Conservation (phyloP, 768 basidiomycete genomes). For the Xerocomellus chrysenteron region DNA sequence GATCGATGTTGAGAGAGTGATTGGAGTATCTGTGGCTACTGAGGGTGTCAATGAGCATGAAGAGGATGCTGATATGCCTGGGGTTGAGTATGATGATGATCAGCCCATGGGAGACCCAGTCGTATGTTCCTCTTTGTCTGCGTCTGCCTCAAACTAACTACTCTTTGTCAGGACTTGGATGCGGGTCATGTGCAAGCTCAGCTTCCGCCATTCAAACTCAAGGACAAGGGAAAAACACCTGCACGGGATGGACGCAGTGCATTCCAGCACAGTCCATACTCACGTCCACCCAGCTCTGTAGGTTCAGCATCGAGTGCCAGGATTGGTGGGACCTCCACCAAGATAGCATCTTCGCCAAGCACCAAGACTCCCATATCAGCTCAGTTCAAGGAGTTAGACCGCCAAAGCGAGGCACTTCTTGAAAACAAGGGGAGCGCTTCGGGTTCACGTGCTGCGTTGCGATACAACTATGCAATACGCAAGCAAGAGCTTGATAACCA, state of each 20-base stretch:
- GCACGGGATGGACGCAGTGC: neutral
- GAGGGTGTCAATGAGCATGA: too few relatives aligned
- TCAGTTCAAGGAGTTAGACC: neutral
- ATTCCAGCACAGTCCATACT: neutral
- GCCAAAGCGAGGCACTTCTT: neutral
- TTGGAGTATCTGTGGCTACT: too few relatives aligned
- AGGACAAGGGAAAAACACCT: neutral
- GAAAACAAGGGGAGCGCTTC: too few relatives aligned
- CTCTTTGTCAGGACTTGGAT: neutral
- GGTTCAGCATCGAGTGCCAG: neutral
- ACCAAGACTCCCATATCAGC: neutral
- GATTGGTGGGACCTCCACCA: neutral
- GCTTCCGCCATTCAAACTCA: neutral
- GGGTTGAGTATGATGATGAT: too few relatives aligned
- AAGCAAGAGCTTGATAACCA: constrained; percentile 3
- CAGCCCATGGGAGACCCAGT: too few relatives aligned
- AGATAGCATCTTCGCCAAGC: too few relatives aligned
- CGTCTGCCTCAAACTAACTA: neutral
- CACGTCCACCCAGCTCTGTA: neutral
- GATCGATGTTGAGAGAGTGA: too few relatives aligned
- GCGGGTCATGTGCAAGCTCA: neutral
- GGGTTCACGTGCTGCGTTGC: neutral
- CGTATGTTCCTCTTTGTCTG: neutral
- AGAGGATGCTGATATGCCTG: too few relatives aligned
- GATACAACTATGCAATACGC: neutral